These are phyloP conservation scores for Lachnellula occidentalis DNA, from an alignment of 2,329 filamentous ascomycete species.

Conservation along the genomic window DNA sequence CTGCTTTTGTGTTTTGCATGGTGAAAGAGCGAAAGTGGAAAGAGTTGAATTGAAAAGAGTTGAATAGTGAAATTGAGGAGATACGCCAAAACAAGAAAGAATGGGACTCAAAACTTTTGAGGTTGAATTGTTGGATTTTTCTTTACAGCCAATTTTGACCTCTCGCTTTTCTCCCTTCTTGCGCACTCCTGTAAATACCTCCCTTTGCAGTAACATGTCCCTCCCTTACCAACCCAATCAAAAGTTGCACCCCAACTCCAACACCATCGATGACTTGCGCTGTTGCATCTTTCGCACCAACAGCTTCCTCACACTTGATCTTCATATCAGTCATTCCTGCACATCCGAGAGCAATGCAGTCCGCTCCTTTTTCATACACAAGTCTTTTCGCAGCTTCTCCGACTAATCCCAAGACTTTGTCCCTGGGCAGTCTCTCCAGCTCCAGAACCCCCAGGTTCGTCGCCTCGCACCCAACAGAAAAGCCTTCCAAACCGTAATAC, in stretches of 20 bases:
- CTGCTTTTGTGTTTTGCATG: no score
- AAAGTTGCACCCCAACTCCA: conserved; percentile 40
- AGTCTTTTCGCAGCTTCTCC: conserved; percentile 63
- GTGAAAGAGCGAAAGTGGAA: no score
- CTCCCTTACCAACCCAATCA: conserved; percentile 41
- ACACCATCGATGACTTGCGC: conserved; percentile 48
- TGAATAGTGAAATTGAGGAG: no score
- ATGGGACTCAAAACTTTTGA: background rate
- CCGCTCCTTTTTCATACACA: conserved; percentile 50
- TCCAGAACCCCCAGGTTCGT: conserved; percentile 77
- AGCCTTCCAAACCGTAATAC: conserved; percentile 57
- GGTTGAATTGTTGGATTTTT: background rate
- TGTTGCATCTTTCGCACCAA: conserved; percentile 36
- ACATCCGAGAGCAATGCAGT: conserved; percentile 76
- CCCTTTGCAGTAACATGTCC: conserved; percentile 40
- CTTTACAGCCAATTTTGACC: conserved; percentile 37
- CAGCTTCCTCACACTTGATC: conserved; percentile 42
- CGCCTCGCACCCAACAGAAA: conserved; percentile 31
- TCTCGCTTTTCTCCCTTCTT: conserved; percentile 35
- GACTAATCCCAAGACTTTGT: conserved; percentile 60
- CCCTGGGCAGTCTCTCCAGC: conserved; percentile 63
- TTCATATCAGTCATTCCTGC: conserved; percentile 89
- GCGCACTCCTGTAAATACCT: conserved; percentile 38
- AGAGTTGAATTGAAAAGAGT: no score
- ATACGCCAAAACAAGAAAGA: background rate